These are phyloP conservation scores for Aspergillus arachidicola DNA, from an alignment of 2,329 filamentous ascomycete species.

Conservation along the genomic window DNA sequence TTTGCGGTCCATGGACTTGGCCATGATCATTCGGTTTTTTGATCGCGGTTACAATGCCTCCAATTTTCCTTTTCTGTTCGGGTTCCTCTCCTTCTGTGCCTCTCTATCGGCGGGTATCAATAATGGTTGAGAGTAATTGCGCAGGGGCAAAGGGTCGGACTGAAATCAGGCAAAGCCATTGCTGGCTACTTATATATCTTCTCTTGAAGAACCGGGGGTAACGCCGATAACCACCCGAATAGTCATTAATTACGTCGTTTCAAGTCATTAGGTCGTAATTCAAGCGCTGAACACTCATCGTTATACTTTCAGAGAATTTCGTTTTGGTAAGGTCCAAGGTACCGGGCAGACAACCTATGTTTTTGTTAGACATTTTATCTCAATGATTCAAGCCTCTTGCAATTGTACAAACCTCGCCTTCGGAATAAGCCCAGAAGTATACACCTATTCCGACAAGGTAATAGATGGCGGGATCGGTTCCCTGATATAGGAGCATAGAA, in stretches of 20 bases:
- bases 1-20: slow-evolving; percentile 43
- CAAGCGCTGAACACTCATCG: slow-evolving; percentile 11
- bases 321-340: slow-evolving; percentile 68
- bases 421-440: slow-evolving; percentile 97
- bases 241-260: slow-evolving; percentile 1
- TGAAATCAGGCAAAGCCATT: slow-evolving; percentile 2
- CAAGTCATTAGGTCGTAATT: slow-evolving; percentile 4
- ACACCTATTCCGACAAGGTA: slow-evolving; percentile 82
- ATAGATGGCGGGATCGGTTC: slow-evolving; percentile 88
- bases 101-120: slow-evolving; percentile 26
- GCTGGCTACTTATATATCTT: neutral
- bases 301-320: slow-evolving; percentile 18
- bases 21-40: slow-evolving; percentile 49
- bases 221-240: neutral
- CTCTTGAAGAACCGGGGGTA: neutral
- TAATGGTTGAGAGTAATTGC: slow-evolving; percentile 15
- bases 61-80: slow-evolving; percentile 32
- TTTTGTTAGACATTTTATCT: slow-evolving; percentile 13
- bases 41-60: slow-evolving; percentile 53
- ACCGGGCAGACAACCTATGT: slow-evolving; percentile 66
- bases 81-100: slow-evolving; percentile 9
- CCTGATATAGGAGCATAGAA: slow-evolving; percentile 83
- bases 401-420: slow-evolving; percentile 78
- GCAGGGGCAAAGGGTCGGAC: slow-evolving; percentile 9
- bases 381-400: too few species aligned